phyloP scores from a whole-genome alignment of 306 rosid genomes.

The Inga laurina region DNA sequence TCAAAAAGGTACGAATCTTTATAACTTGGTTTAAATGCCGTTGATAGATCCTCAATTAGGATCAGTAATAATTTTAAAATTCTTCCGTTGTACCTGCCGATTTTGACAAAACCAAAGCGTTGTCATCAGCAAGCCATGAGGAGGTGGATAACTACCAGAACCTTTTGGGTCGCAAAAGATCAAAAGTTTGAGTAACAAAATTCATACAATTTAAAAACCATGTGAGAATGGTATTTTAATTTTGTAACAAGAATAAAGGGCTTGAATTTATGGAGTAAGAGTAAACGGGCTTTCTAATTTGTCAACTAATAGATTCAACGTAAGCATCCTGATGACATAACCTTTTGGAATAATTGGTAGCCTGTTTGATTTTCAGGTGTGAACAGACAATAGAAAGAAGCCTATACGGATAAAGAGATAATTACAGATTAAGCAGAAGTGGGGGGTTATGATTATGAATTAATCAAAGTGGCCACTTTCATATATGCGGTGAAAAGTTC shows the following conservation, averaged over 20 bases:
- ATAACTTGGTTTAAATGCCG: no score
- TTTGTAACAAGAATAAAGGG: neutral
- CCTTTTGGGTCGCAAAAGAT: neutral
- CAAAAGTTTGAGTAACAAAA: neutral
- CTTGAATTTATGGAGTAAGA: constrained; percentile 2
- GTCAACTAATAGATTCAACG: constrained; percentile 2
- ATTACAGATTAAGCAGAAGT: neutral
- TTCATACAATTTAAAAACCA: neutral
- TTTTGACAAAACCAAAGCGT: no score
- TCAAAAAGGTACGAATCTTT: no score
- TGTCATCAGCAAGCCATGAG: neutral
- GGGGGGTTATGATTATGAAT: neutral
- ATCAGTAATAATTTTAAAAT: no score
- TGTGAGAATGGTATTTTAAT: neutral
- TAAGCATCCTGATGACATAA: neutral
- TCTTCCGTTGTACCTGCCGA: no score
- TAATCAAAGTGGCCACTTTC: neutral
- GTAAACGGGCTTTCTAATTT: neutral
- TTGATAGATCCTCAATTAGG: no score
- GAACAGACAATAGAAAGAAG: neutral
- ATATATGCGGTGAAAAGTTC: neutral
- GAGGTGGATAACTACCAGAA: neutral
- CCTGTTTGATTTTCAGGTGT: neutral
- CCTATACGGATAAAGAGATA: neutral
- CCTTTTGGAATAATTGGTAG: neutral